These are phyloP conservation scores for Irineochytrium annulatum DNA, from an alignment of 192 early-diverging fungal species.

Conservation along the genomic window DNA sequence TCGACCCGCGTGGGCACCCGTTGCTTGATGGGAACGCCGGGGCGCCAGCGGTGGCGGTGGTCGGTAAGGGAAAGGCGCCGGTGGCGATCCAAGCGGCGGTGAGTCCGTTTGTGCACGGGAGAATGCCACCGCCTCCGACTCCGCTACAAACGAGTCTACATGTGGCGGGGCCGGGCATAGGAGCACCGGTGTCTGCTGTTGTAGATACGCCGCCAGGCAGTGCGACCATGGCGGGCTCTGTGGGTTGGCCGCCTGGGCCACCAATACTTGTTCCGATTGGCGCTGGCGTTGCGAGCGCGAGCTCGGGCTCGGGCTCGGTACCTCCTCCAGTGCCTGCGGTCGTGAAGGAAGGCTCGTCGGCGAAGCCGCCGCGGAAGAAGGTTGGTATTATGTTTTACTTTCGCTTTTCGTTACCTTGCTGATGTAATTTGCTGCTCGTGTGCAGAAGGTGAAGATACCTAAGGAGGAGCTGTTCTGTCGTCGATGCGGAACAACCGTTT, in stretches of 20 bases:
- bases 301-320: not conserved
- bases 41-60: not conserved
- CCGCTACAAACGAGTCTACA: too few species aligned
- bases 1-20: conserved; percentile 26
- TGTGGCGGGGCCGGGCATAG: too few species aligned
- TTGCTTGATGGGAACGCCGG: not conserved
- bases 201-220: too few species aligned
- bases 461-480: conserved; percentile 35
- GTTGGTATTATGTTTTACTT: not conserved
- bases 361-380: conserved; percentile 6
- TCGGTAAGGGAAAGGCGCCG: not conserved
- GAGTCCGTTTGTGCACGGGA: too few species aligned
- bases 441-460: conserved; percentile 1
- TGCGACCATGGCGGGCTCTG: too few species aligned
- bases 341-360: not conserved
- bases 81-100: too few species aligned
- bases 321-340: too few species aligned
- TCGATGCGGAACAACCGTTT: conserved; percentile 37
- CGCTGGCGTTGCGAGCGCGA: not conserved
- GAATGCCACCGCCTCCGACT: too few species aligned
- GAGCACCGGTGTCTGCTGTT: too few species aligned
- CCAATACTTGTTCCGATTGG: not conserved
- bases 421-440: not conserved
- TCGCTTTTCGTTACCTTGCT: not conserved
- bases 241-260: too few species aligned